phyloP scores from a whole-genome alignment of 306 rosid species.

The Quercus rubra region DNA sequence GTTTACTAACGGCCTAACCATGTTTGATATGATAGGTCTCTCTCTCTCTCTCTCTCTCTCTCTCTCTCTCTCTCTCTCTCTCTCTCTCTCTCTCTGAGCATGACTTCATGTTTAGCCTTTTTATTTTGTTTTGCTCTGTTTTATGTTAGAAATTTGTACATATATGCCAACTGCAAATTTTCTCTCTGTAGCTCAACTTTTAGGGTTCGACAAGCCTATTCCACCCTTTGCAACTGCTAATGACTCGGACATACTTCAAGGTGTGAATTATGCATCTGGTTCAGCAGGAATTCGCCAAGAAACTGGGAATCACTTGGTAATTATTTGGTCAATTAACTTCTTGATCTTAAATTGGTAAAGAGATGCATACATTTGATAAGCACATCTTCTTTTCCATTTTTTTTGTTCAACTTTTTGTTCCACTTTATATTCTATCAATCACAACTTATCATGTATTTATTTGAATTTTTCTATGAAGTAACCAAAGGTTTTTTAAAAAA shows the following conservation, averaged over 20 bases:
- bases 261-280: conserved; percentile 82
- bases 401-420: no score
- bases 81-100: neutral
- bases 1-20: conserved; percentile 50
- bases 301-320: conserved; percentile 37
- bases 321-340: neutral
- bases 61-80: conserved; percentile 1
- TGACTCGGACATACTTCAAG: conserved; percentile 25
- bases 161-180: neutral
- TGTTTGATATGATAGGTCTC: conserved; percentile 55
- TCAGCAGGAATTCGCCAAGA: conserved; percentile 48
- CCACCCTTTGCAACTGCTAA: conserved; percentile 41
- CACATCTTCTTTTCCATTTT: no score
- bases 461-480: no score
- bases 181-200: conserved; percentile 41
- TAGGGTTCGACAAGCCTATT: conserved; percentile 54
- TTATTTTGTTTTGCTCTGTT: neutral
- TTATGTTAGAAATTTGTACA: neutral
- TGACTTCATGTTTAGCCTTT: no score
- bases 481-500: no score
- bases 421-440: no score
- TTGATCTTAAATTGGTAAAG: no score
- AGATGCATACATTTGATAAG: no score
- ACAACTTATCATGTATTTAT: no score
- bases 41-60: neutral